Conservation (phyloP, 768 basidiomycete species). For the Piloderma croceum region DNA sequence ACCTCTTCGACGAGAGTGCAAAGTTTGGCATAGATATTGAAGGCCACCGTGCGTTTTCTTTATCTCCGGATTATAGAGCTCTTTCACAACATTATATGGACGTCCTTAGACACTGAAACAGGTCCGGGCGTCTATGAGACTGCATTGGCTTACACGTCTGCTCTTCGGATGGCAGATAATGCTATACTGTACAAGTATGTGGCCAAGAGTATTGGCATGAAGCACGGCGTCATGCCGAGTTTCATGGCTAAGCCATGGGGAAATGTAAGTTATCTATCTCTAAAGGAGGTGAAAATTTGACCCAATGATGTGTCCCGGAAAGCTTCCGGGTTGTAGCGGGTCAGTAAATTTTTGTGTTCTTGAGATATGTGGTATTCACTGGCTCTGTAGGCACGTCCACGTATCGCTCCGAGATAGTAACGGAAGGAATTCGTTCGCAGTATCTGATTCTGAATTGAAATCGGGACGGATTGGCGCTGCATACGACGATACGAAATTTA, state of each 20-base stretch:
- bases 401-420: conserved; percentile 69
- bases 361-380: neutral
- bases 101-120: conserved; percentile 75
- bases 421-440: conserved; percentile 79
- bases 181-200: conserved; percentile 89
- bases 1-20: conserved; percentile 70
- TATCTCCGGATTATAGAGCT: conserved; percentile 3
- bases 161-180: conserved; percentile 82
- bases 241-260: conserved; percentile 99
- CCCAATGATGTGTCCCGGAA: conserved; percentile 2
- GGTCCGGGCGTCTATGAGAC: conserved; percentile 87
- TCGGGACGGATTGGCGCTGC: conserved; percentile 64
- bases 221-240: conserved; percentile 82
- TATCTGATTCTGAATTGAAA: conserved; percentile 53
- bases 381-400: conserved; percentile 69
- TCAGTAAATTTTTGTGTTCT: conserved; percentile 28
- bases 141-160: conserved; percentile 78
- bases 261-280: conserved; percentile 48
- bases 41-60: conserved; percentile 58
- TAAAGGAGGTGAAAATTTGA: neutral
- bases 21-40: conserved; percentile 80
- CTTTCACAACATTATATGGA: neutral
- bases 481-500: conserved; percentile 75
- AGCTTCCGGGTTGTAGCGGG: conserved; percentile 97
- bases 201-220: conserved; percentile 89